Base-by-base conservation (phyloP, 805 yeast species). In the Saccharomycopsis schoenii region DNA sequence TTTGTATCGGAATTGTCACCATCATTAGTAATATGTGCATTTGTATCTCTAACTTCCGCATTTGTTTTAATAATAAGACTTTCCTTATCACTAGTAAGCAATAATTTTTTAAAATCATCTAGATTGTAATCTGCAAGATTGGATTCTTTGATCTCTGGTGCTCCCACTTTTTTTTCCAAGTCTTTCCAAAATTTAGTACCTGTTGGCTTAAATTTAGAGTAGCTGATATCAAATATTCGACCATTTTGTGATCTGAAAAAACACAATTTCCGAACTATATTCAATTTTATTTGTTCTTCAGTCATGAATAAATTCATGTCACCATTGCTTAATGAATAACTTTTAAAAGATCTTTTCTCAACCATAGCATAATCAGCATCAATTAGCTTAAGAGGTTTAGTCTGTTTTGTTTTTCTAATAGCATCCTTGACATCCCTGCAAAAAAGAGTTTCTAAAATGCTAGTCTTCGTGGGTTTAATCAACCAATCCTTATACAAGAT, bases 291-390 rank as follows among this genome's bases (percentile, higher is more conserved):
- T 47, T 47, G 52, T 24, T 47, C 52, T 24, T 47, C 52, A 21
- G 52, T 47, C 52, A 47, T 47, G 15, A 21, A 47, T 21, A 24
- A 24, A n/a, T 47, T 47, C 3, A 47, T 47, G 21, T 47, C 52
- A 24, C 34, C 19, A 21, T 47, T 24, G 2, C 34, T 2, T 12
- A 47, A 21, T 11, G 34, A 12, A 25, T 47, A 47, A 14, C 15
- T 47, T 24, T 47, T 47, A 6, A 47, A 47, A 24, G 29, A 11
- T 47, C 57, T 24, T 11, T 42, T 60, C 21, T 60, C 65, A 9
- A 62, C 63, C 41, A 58, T 34, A 9, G 65, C 65, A 59, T 61
- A 62, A 36, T 60, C 62, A 12, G 50, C 57, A n/a, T 24, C 51
- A 5, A 47, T 47, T 1, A 36, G 43, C 29, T 41, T 25, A 6